Evolutionary conservation across 148 eudicot species (phyloP).

Genomic region (Persicaria maculosa): DNA sequence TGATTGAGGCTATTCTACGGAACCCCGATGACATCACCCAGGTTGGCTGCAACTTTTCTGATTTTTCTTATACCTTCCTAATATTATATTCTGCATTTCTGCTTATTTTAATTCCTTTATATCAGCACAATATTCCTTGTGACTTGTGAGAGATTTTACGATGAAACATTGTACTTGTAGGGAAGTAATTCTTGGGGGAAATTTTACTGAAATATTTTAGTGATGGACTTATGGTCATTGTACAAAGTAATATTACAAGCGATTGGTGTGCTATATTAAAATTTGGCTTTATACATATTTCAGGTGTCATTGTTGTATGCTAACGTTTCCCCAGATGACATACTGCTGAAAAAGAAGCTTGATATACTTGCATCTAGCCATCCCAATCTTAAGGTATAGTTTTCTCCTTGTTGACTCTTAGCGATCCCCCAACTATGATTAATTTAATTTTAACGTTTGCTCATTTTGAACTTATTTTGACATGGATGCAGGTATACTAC

Average conservation of each 20-base stretch:
- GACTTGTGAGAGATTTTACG: background rate
- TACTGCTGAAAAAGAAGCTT: conserved; percentile 86
- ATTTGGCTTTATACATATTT: background rate
- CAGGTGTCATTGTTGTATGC: conserved; percentile 89
- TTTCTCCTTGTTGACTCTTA: conserved; percentile 2
- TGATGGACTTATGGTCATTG: background rate
- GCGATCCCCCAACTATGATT: background rate
- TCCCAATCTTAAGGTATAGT: conserved; percentile 82
- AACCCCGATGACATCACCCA: conserved; percentile 89
- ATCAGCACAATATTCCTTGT: background rate
- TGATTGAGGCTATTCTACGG: conserved; percentile 81
- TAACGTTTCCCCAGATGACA: conserved; percentile 94
- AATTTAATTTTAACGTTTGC: background rate
- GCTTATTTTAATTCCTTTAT: background rate
- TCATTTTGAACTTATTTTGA: background rate
- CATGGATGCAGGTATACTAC: conserved; percentile 57
- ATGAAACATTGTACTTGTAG: background rate
- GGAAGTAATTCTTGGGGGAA: too few species aligned
- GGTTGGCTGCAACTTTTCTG: conserved; percentile 25
- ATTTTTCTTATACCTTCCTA: background rate
- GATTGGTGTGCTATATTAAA: background rate
- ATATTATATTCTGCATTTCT: background rate
- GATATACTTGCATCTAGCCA: conserved; percentile 72
- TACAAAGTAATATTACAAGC: background rate
- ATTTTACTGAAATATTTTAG: background rate